Percentiles rank a stretch among this genome's conserved stretches.
Conservation (phyloP, 1,284 basidiomycete species). For the Sanghuangporus weigelae region DNA sequence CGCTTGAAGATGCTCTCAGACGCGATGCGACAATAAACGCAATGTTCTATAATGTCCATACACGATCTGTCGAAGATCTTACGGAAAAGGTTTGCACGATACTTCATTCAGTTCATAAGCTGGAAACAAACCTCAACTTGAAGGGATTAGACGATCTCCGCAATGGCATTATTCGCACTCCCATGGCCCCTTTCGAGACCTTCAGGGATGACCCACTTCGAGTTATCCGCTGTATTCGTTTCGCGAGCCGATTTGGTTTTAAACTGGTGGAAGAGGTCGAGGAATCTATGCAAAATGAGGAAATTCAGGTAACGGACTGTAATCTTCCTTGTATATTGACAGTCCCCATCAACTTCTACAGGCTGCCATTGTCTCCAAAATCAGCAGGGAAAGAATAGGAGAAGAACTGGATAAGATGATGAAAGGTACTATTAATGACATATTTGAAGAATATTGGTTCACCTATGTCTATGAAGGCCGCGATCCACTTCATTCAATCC, state of each 20-base stretch:
- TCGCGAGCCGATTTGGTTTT: constrained; percentile 88
- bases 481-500: constrained; percentile 70
- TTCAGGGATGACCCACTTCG: constrained; percentile 94
- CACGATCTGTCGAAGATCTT: constrained; percentile 83
- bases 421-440: constrained; percentile 45
- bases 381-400: constrained; percentile 87
- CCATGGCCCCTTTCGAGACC: constrained; percentile 81
- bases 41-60: constrained; percentile 95
- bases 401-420: constrained; percentile 91
- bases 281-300: constrained; percentile 58
- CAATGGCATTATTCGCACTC: constrained; percentile 84
- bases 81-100: constrained; percentile 62
- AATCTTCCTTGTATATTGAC: background rate
- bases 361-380: constrained; percentile 72
- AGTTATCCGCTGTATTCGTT: constrained; percentile 86
- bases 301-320: constrained; percentile 58
- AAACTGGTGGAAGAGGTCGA: constrained; percentile 69
- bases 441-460: background rate
- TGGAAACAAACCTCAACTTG: background rate
- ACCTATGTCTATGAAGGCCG: constrained; percentile 40
- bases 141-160: constrained; percentile 83
- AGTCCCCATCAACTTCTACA: constrained; percentile 28
- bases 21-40: constrained; percentile 96
- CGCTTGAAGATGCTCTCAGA: constrained; percentile 85
- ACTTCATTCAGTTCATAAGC: background rate